Conservation (phyloP, 345 rosid species). For the Geranium rotundifolium region DNA sequence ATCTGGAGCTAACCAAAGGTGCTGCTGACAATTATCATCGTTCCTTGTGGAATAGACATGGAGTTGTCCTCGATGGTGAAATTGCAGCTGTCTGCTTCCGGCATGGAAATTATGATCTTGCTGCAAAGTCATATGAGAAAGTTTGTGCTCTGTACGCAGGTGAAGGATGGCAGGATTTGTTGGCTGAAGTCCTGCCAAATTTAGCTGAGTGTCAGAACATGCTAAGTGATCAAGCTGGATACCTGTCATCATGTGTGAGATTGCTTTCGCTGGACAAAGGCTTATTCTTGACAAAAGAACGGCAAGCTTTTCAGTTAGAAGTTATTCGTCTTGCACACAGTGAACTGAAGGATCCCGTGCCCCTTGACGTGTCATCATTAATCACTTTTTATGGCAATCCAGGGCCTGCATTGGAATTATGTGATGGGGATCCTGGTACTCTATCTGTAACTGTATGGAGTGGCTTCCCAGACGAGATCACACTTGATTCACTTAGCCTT, state of each 20-base stretch:
- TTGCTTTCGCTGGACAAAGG: slow-evolving; percentile 80
- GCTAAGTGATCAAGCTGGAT: slow-evolving; percentile 87
- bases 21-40: slow-evolving; percentile 92
- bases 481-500: slow-evolving; percentile 80
- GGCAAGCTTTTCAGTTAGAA: slow-evolving; percentile 88
- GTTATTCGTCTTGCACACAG: slow-evolving; percentile 83
- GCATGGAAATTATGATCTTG: slow-evolving; percentile 78
- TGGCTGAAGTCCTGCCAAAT: slow-evolving; percentile 90
- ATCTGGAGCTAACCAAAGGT: slow-evolving; percentile 83
- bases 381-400: slow-evolving; percentile 90
- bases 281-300: slow-evolving; percentile 71
- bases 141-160: slow-evolving; percentile 93
- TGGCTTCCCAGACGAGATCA: slow-evolving; percentile 94
- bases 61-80: slow-evolving; percentile 96
- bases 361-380: slow-evolving; percentile 81
- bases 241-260: slow-evolving; percentile 85
- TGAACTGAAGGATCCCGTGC: slow-evolving; percentile 88
- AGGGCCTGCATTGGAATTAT: slow-evolving; percentile 71
- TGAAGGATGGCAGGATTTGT: slow-evolving; percentile 94
- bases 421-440: slow-evolving; percentile 93
- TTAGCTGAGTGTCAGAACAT: slow-evolving; percentile 93
- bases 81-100: slow-evolving; percentile 88
- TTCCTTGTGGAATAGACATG: slow-evolving; percentile 99
- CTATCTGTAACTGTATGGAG: slow-evolving; percentile 89
- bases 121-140: slow-evolving; percentile 95